Conservation (phyloP, 768 basidiomycete genomes). For the Rhodotorula sphaerocarpa region DNA sequence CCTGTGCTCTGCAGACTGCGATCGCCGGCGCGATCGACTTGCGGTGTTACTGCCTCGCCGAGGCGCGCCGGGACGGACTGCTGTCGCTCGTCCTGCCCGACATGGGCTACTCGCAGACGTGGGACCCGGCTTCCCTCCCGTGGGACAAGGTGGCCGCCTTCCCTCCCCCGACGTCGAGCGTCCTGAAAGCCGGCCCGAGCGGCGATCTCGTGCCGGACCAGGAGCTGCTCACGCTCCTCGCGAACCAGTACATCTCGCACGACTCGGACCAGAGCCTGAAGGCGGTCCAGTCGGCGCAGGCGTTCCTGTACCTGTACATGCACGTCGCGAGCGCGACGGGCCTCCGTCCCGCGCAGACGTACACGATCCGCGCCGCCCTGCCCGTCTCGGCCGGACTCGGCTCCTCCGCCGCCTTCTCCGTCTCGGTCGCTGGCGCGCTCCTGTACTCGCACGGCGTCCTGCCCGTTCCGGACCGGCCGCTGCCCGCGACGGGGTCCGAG, state of each 20-base stretch:
- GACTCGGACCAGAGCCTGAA: constrained; percentile 10
- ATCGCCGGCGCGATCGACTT: constrained; percentile 91
- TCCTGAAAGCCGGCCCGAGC: constrained; percentile 47
- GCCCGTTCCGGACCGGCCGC: constrained; percentile 35
- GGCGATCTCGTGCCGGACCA: constrained; percentile 63
- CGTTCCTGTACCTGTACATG: constrained; percentile 94
- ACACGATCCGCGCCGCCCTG: constrained; percentile 74
- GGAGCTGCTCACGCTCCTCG: constrained; percentile 64
- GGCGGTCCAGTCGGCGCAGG: constrained; percentile 50
- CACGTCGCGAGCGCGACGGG: constrained; percentile 45
- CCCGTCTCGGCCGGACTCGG: constrained; percentile 94
- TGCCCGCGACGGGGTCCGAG: constrained; percentile 53
- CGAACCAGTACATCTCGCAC: constrained; percentile 37
- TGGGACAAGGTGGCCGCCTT: constrained; percentile 53
- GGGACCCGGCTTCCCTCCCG: constrained; percentile 67
- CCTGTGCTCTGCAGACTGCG: constrained; percentile 57
- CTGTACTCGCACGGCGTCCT: constrained; percentile 69
- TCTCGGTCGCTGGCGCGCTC: constrained; percentile 70
- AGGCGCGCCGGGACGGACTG: constrained; percentile 64
- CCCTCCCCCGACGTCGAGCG: constrained; percentile 36
- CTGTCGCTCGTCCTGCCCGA: constrained; percentile 71
- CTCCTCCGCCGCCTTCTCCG: constrained; percentile 91
- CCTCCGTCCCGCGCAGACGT: constrained; percentile 64
- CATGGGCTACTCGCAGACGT: constrained; percentile 69
- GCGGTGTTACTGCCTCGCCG: constrained; percentile 79